Conservation (phyloP, 495 filamentous ascomycete species). For the Coniosporium apollinis region DNA sequence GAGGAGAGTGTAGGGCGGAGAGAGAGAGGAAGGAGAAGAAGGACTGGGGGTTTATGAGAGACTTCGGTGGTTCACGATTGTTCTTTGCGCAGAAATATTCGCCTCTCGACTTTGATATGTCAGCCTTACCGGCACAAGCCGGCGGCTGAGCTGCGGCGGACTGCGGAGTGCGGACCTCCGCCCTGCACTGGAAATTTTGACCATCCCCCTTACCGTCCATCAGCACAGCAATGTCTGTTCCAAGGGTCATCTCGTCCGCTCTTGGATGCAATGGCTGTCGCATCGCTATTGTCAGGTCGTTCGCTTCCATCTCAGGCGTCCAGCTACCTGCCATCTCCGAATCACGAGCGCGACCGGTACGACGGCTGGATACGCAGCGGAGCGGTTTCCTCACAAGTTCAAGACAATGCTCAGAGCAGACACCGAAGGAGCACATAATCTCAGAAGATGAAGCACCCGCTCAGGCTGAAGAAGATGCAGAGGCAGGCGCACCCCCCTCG, state of each 20-base stretch:
- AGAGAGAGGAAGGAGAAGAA: too few species aligned
- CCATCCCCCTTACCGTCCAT: neutral
- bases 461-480: neutral
- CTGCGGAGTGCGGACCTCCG: too few species aligned
- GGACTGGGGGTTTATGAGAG: too few species aligned
- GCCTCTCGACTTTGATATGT: neutral
- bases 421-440: neutral
- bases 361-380: too few species aligned
- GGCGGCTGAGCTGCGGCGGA: too few species aligned
- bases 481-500: neutral
- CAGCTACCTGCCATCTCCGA: neutral
- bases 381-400: neutral
- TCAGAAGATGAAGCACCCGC: neutral
- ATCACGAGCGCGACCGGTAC: neutral
- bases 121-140: neutral
- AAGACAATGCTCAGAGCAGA: neutral
- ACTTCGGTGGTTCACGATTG: too few species aligned
- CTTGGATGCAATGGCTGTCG: conserved; percentile 9
- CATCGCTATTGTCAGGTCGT: conserved; percentile 3
- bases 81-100: neutral
- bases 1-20: too few species aligned
- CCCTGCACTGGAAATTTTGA: too few species aligned
- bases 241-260: neutral
- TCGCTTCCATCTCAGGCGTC: conserved; percentile 5
- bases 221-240: neutral